These are phyloP conservation scores for Aspergillus sp. DNA, from an alignment of 2,329 filamentous ascomycete genomes.

Conservation along the genomic window DNA sequence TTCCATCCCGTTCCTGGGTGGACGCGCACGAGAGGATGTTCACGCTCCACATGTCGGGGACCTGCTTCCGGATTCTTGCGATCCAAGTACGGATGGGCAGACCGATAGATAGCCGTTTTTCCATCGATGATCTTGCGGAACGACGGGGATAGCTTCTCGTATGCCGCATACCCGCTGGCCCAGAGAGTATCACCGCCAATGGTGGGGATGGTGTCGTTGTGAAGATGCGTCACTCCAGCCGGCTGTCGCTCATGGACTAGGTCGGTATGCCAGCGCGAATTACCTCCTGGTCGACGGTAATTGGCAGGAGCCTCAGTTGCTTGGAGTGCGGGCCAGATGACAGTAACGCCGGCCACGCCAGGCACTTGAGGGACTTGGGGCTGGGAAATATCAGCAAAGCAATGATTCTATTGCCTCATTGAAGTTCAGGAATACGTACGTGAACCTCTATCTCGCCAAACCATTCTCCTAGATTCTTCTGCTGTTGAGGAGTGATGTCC, in stretches of 20 bases:
- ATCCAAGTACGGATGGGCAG: conserved; percentile 60
- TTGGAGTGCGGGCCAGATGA: conserved; percentile 62
- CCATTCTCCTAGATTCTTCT: conserved; percentile 54
- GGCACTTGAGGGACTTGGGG: conserved; percentile 65
- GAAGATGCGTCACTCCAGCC: conserved; percentile 61
- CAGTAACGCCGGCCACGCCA: conserved; percentile 54
- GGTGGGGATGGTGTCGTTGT: conserved; percentile 59
- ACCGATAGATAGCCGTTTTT: conserved; percentile 55
- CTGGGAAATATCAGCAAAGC: conserved; percentile 27
- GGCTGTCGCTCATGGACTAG: conserved; percentile 64
- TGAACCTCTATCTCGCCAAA: conserved; percentile 62
- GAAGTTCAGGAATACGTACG: conserved; percentile 33
- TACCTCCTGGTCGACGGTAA: conserved; percentile 61
- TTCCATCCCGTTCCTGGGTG: conserved; percentile 71
- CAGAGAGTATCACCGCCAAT: conserved; percentile 64
- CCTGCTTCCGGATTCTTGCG: conserved; percentile 53
- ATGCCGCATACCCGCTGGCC: conserved; percentile 62
- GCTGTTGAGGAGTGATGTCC: conserved; percentile 52
- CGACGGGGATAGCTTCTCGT: conserved; percentile 62
- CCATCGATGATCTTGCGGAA: conserved; percentile 66
- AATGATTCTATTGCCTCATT: neutral
- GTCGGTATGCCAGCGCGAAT: conserved; percentile 62
- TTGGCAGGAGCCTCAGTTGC: conserved; percentile 53
- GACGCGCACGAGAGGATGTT: conserved; percentile 60
- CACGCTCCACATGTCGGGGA: conserved; percentile 58